Percentiles rank a stretch among this genome's conserved stretches.
Evolutionary conservation across 371 early-diverging fungal species (phyloP).

Genomic region (Apophysomyces sp.): DNA sequence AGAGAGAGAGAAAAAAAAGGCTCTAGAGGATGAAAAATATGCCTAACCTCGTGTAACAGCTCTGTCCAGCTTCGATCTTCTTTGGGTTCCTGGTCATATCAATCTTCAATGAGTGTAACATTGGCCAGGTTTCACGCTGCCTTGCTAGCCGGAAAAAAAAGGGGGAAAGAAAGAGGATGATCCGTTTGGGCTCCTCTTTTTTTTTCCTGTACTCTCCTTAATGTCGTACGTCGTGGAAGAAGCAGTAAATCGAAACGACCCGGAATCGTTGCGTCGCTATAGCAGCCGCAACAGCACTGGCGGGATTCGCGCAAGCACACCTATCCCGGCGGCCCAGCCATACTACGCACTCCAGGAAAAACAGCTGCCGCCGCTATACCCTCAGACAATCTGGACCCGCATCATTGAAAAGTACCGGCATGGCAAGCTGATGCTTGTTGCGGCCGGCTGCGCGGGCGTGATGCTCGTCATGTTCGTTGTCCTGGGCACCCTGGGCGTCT

Average conservation of each 20-base stretch:
- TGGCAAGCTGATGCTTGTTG: slow-evolving; percentile 29
- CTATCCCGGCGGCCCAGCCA: slow-evolving; percentile 10
- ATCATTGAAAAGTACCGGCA: slow-evolving; percentile 28
- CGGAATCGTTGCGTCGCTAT: not conserved
- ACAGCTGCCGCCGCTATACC: slow-evolving; percentile 4
- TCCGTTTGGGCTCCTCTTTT: not conserved
- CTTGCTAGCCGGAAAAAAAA: not conserved
- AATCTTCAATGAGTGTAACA: not conserved
- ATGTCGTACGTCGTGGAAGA: not conserved
- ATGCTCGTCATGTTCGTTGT: slow-evolving; percentile 35
- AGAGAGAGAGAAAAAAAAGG: too few species aligned
- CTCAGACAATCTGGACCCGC: slow-evolving; percentile 36
- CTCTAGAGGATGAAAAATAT: too few species aligned
- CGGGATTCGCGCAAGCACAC: slow-evolving; percentile 1
- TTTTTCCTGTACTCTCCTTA: not conserved
- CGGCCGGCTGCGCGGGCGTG: slow-evolving; percentile 19
- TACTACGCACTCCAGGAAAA: slow-evolving; percentile 11
- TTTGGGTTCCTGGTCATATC: not conserved
- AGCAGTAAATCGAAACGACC: not conserved
- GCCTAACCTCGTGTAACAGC: too few species aligned
- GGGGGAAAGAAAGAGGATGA: not conserved
- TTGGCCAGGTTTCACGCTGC: not conserved
- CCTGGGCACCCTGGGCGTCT: slow-evolving; percentile 33
- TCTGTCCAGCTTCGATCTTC: too few species aligned
- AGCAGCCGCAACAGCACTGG: not conserved